Evolutionary conservation across 306 rosid genomes (phyloP).

Genomic region (Carpinus fangiana): DNA sequence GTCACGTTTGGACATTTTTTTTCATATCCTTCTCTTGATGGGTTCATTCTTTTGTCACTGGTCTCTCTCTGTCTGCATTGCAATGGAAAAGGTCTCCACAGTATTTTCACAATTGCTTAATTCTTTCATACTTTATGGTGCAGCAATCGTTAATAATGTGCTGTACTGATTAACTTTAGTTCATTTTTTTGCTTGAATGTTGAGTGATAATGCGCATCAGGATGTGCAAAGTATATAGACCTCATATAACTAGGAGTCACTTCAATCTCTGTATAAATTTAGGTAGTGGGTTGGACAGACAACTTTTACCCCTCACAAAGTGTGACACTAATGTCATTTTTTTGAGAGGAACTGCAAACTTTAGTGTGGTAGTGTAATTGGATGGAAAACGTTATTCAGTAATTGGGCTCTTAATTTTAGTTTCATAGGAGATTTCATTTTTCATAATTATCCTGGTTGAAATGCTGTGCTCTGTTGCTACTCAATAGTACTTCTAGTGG

Average conservation of each 20-base stretch:
- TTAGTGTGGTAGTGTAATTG: neutral
- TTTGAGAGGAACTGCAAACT: neutral
- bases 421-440: neutral
- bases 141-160: neutral
- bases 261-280: neutral
- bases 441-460: neutral
- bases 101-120: neutral
- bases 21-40: neutral
- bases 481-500: neutral
- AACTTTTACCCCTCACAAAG: neutral
- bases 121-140: neutral
- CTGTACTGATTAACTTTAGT: neutral
- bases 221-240: neutral
- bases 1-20: neutral
- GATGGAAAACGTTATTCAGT: neutral
- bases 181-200: neutral
- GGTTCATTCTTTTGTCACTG: neutral
- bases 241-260: neutral
- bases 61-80: neutral
- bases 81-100: neutral
- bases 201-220: neutral
- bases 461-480: neutral
- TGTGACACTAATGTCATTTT: neutral
- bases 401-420: neutral
- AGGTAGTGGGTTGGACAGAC: neutral